phyloP scores from a whole-genome alignment of 2,329 filamentous ascomycete species.

The Fusarium newnesense region DNA sequence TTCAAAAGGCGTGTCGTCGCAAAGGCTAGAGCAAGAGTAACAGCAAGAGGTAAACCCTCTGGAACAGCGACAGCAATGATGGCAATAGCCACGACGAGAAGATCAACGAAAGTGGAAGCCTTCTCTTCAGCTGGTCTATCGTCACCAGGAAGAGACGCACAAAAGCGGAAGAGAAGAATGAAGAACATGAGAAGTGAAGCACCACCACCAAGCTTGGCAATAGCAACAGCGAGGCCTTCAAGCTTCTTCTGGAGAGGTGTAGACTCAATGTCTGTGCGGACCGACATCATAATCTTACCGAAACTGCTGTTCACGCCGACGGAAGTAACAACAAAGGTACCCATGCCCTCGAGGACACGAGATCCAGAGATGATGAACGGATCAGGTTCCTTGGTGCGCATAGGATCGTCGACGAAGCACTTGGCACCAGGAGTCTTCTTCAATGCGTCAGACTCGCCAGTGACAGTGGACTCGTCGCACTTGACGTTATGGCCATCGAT shows the following conservation, averaged over 20 bases:
- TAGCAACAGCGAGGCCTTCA: conserved; percentile 79
- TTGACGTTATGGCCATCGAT: conserved; percentile 25
- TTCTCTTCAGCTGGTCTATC: conserved; percentile 72
- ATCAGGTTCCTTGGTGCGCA: conserved; percentile 76
- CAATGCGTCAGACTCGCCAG: conserved; percentile 80
- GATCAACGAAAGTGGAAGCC: conserved; percentile 79
- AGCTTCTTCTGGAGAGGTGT: conserved; percentile 82
- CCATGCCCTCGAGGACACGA: conserved; percentile 77
- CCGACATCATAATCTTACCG: conserved; percentile 78
- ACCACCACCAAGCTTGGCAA: conserved; percentile 79
- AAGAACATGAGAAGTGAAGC: conserved; percentile 85
- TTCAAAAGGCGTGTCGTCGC: conserved; percentile 80
- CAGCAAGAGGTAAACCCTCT: conserved; percentile 80
- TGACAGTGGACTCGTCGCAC: conserved; percentile 55
- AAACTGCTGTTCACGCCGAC: conserved; percentile 79
- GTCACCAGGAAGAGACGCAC: conserved; percentile 70
- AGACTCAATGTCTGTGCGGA: conserved; percentile 78
- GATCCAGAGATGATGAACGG: conserved; percentile 89
- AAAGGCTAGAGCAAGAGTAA: conserved; percentile 80
- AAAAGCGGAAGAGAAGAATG: conserved; percentile 86
- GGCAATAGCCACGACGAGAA: conserved; percentile 81
- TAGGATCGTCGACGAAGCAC: conserved; percentile 75
- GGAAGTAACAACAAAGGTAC: conserved; percentile 78
- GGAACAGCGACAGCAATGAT: conserved; percentile 84
- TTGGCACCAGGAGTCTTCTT: conserved; percentile 75